These are phyloP conservation scores for Cadophora luteo-olivacea DNA, from an alignment of 2,329 filamentous ascomycete species.

Conservation along the genomic window DNA sequence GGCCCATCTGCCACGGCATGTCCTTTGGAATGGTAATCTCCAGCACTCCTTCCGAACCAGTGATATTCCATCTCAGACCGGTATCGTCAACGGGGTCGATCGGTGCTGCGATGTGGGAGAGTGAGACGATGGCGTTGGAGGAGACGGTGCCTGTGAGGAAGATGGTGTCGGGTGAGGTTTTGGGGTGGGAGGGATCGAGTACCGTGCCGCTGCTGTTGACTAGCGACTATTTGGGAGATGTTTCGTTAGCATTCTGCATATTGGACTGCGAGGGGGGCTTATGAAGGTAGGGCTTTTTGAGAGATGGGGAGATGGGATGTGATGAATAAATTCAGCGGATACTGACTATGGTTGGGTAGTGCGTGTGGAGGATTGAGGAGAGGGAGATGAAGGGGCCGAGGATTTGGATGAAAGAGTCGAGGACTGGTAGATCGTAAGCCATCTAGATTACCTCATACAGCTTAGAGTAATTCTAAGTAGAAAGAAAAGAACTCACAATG, in stretches of 20 bases:
- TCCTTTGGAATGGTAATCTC: neutral
- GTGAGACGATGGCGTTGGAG: neutral
- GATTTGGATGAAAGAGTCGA: neutral
- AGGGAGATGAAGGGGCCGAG: neutral
- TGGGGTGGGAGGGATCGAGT: neutral
- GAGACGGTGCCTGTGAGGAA: neutral
- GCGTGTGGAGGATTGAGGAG: neutral
- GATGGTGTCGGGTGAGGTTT: neutral
- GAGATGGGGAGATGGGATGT: too few species aligned
- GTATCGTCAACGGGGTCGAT: neutral
- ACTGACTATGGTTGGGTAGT: neutral
- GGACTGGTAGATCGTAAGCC: neutral
- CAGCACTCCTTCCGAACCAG: neutral
- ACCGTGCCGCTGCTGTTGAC: neutral
- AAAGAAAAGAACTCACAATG: neutral
- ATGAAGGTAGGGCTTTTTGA: too few species aligned
- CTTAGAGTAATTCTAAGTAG: too few species aligned
- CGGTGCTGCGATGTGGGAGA: neutral
- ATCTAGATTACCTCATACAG: too few species aligned
- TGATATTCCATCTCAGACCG: neutral
- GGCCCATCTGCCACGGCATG: neutral
- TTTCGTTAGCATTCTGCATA: too few species aligned
- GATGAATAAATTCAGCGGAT: too few species aligned
- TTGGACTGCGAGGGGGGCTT: too few species aligned
- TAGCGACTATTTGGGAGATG: neutral